Evolutionary conservation across 352 stramenopile species (phyloP), one percentile per base, ranked within the genome.

Genomic region (Pythium dissotocum): DNA sequence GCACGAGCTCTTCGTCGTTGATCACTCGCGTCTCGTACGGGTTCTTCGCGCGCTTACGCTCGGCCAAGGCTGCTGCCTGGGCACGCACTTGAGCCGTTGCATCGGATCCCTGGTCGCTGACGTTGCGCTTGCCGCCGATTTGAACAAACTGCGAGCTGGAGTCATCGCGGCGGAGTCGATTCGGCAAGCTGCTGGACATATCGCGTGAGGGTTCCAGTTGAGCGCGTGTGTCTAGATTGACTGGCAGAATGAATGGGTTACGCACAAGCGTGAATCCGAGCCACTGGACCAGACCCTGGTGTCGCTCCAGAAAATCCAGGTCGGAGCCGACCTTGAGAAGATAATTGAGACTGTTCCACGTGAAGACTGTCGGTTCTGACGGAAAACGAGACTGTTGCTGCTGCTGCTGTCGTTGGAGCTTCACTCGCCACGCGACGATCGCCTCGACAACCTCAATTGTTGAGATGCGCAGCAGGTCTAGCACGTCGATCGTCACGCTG

Each of bases 301-400:
- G 84, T 44, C 92, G 84, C n/a, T 90, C 72, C 8, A 98, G 58
- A 55, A 97, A 97, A 56, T 98, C 89, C 24, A 97, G 67, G 63
- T 98, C 93, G 0, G 85, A 95, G 3, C 88, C 79, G 9, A 98
- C 69, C 53, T 97, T 97, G 12, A 98, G 74, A 1, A 98, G 75
- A 46, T 98, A 98, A 67, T 98, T 98, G 57, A 96, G 64, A 3
- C 83, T 86, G 64, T 98, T 97, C 93, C 92, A 98, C 44, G 78
- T 82, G 66, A 95, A 98, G 14, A 35, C 62, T 0, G 51, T 13
- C 67, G 71, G 4, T 0, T 53, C 30, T 16, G 35, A 54, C 12
- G 76, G 71, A 26, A 16, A 26, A 8, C 56, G 14, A 2, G 46
- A 44, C 14, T 58, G 36, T 21, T 63, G 38, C n/a, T 58, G 33